phyloP scores from a whole-genome alignment of 2,329 filamentous ascomycete species.

The Aspergillus novoparasiticus region DNA sequence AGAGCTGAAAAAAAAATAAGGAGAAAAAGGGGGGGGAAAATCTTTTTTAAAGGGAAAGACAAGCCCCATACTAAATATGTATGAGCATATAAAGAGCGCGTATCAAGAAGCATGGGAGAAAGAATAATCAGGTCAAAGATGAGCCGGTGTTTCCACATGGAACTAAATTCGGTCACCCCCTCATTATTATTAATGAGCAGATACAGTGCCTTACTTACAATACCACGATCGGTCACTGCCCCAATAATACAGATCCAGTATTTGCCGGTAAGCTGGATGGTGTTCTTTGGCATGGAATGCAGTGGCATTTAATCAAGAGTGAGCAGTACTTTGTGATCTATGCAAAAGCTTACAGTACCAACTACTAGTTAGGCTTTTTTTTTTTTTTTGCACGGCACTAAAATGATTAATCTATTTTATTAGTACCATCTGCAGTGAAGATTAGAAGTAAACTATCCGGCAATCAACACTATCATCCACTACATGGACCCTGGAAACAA shows the following conservation, averaged over 20 bases:
- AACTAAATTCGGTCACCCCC: conserved; percentile 17
- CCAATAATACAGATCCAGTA: conserved; percentile 15
- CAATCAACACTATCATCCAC: neutral
- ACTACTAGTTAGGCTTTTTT: neutral
- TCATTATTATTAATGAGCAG: conserved; percentile 15
- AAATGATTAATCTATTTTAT: neutral
- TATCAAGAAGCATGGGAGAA: conserved; percentile 4
- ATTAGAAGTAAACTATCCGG: neutral
- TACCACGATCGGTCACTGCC: conserved; percentile 9
- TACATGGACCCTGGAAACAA: neutral
- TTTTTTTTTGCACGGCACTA: neutral
- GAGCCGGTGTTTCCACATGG: conserved; percentile 21
- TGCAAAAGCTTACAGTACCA: conserved; percentile 1
- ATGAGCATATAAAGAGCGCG: neutral
- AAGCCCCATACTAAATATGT: neutral
- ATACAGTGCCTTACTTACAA: conserved; percentile 11
- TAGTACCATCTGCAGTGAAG: neutral
- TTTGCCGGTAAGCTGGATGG: conserved; percentile 12
- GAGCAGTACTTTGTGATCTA: conserved; percentile 9
- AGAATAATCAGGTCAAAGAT: conserved; percentile 13
- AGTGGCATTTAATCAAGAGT: conserved; percentile 14
- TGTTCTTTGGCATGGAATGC: conserved; percentile 14
- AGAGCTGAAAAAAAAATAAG: neutral
- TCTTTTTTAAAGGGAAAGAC: neutral
- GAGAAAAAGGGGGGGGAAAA: neutral